These are phyloP conservation scores for Trypanosomatidae sp. DNA, from an alignment of 208 protist genomes.

Conservation along the genomic window DNA sequence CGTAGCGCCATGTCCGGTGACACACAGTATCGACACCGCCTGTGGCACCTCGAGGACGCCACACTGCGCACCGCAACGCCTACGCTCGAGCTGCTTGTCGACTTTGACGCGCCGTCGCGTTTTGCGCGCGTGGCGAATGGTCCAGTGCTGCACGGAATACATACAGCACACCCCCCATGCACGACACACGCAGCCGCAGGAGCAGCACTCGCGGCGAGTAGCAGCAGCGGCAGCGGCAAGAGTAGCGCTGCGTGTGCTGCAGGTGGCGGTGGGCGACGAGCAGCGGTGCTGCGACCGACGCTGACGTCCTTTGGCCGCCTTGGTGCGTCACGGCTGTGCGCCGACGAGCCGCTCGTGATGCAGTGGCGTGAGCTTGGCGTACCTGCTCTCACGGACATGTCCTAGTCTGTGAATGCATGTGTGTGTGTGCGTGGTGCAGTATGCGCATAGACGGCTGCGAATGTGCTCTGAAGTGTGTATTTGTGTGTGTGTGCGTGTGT, in stretches of 20 bases:
- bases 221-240: neutral
- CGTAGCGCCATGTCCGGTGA: slow-evolving; percentile 34
- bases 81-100: slow-evolving; percentile 50
- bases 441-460: neutral
- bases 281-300: neutral
- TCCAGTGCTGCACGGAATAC: slow-evolving; percentile 28
- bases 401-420: too few relatives aligned
- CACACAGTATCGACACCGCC: slow-evolving; percentile 37
- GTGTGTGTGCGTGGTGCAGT: too few relatives aligned
- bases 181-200: too few relatives aligned
- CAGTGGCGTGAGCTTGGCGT: slow-evolving; percentile 23
- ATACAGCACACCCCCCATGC: too few relatives aligned
- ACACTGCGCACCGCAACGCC: slow-evolving; percentile 31
- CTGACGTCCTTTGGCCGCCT: slow-evolving; percentile 4
- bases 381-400: slow-evolving; percentile 6
- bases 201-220: neutral
- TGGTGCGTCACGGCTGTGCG: slow-evolving; percentile 5
- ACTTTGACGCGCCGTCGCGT: slow-evolving; percentile 52
- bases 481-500: neutral
- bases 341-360: slow-evolving; percentile 22
- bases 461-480: neutral
- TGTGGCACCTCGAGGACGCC: slow-evolving; percentile 60
- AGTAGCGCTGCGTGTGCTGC: neutral
- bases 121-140: slow-evolving; percentile 40
- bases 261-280: neutral